Base-by-base conservation (phyloP, 2,329 filamentous ascomycete species). In the Fusarium sp. region DNA sequence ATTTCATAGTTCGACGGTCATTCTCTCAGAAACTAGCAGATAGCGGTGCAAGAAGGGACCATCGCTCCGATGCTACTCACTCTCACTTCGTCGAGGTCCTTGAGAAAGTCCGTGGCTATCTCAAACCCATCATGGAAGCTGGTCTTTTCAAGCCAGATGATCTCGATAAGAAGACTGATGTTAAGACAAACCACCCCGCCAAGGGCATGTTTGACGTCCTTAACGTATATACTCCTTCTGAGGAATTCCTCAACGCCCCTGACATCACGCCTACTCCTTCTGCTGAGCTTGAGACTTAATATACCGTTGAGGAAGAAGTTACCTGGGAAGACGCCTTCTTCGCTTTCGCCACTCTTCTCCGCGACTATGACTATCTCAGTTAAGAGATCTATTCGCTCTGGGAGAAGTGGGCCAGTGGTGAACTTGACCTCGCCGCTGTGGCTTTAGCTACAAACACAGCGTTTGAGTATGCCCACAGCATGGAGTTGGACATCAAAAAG, bases 401-500 rank as follows among this genome's bases (percentile, higher is more conserved):
- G 75, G 17, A 22, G 13, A 57, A 56, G 18, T 65, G 63, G 13
- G 14, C 5, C 1, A n/a, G 30, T 1, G 67, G 64, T 0, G 17
- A 56, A 6, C 39, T 75, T 1, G 73, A 78, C 30, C 73, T 77
- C 26, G 74, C 74, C 9, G 70, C 70, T n/a, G 72, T 57, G 3
- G 41, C 73, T 10, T 22, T 78, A 1, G 73, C 76, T 14, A 77
- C 73, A 7, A 78, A 78, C 44, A 51, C 56, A 11, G 66, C 73
- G 1, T 76, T 78, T 35, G 76, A 73, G 26, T 12, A 77, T 15
- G 74, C 74, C 8, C 70, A 65, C 14, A 69, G 60, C 55, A 73
- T 78, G 69, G 74, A 77, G 22, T 86, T 88, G 73, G 85, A 89
- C 45, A 87, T 88, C 62, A 82, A 86, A 72, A 83, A 81, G 6